phyloP scores from a whole-genome alignment of 164 flowering plant genomes.

The Paratinospora sagittata region DNA sequence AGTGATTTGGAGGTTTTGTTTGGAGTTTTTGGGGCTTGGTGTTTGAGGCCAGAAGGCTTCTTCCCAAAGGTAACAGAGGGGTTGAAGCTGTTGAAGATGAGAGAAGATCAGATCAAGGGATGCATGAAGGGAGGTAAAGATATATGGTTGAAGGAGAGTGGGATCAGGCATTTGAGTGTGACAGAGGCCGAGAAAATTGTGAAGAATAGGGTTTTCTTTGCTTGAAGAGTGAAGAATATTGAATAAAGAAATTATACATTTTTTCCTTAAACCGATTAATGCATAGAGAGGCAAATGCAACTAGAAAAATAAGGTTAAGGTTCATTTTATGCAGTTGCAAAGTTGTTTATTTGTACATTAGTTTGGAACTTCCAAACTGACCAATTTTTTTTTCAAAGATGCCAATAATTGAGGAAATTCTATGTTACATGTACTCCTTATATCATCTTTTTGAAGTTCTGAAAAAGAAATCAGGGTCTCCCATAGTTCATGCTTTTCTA shows the following conservation, averaged over 20 bases:
- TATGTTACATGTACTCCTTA: background rate
- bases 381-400: slow-evolving; percentile 3
- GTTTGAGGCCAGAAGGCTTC: slow-evolving; percentile 91
- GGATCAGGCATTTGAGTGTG: slow-evolving; percentile 50
- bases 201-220: slow-evolving; percentile 42
- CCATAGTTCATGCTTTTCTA: no score
- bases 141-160: slow-evolving; percentile 57
- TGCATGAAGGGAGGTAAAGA: slow-evolving; percentile 34
- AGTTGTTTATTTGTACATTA: slow-evolving; percentile 2
- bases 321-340: background rate
- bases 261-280: background rate
- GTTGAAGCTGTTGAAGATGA: slow-evolving; percentile 67
- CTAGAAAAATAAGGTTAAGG: background rate
- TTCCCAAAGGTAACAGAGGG: slow-evolving; percentile 71
- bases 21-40: slow-evolving; percentile 78
- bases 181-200: slow-evolving; percentile 59
- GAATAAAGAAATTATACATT: background rate
- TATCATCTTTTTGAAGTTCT: background rate
- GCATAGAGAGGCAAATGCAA: background rate
- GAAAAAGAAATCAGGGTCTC: background rate
- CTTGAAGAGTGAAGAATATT: background rate
- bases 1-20: slow-evolving; percentile 63
- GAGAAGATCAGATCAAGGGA: slow-evolving; percentile 37
- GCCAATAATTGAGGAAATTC: background rate
- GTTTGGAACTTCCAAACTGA: slow-evolving; percentile 5